phyloP scores from a whole-genome alignment of 1,284 basidiomycete genomes.

The Cerrena zonata region DNA sequence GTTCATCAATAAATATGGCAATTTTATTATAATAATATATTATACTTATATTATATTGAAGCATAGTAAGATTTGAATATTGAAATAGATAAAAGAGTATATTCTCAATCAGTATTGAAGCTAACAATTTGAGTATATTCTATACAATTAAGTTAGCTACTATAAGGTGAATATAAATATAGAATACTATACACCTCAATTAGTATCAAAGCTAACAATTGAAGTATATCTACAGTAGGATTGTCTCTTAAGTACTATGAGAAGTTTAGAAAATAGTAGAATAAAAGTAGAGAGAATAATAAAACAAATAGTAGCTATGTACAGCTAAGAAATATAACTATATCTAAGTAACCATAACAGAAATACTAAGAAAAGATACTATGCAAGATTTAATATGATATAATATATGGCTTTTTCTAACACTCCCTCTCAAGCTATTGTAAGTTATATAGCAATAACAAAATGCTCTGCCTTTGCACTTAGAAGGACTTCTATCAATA shows the following conservation, averaged over 20 bases:
- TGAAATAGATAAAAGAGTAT: no score
- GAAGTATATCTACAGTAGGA: background rate
- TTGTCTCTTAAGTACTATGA: no score
- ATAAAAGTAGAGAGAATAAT: no score
- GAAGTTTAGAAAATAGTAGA: no score
- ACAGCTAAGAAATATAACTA: background rate
- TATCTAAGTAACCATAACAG: background rate
- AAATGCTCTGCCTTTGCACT: conserved; percentile 3
- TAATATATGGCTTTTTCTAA: conserved; percentile 6
- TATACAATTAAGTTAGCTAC: no score
- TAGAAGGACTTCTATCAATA: conserved; percentile 20
- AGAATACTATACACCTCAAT: background rate
- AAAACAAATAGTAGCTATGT: background rate
- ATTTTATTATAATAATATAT: no score
- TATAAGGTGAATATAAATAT: no score
- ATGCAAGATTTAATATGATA: background rate
- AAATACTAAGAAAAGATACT: background rate
- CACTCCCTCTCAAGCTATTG: conserved; percentile 9
- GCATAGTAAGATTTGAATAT: no score
- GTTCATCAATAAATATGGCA: no score
- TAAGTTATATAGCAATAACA: background rate
- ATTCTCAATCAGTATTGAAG: no score
- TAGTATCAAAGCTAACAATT: background rate
- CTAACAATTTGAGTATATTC: no score
- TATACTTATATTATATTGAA: no score